Base-by-base conservation (phyloP, 176 grass and related monocot genomes). In the Phragmites australis region DNA sequence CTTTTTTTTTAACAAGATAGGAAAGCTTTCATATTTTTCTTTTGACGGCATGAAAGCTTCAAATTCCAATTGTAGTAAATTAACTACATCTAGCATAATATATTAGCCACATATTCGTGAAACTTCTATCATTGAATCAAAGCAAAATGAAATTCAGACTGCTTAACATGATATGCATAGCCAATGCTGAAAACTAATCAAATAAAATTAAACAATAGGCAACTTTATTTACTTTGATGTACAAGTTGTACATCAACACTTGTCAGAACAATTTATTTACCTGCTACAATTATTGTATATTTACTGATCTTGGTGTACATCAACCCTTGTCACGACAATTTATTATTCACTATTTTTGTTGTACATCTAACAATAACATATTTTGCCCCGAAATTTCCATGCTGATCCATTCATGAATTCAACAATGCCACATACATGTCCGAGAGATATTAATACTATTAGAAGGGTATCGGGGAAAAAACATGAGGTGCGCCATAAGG, bases 391-490 rank as follows among this genome's bases (percentile, higher is more conserved):
- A 37, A 37, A 37, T 37, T 37, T 37, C 34, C 32, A 67, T 27
- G 40, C 0, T 65, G 41, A 48, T 61, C n/a, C 26, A 17, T 52
- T 52, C 34, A 37, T 37, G 17, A 12, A 72, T 25, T 49, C 27
- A 77, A 37, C 27, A 22, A 27, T 11, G 32, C 49, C 34, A 68
- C 62, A 79, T 29, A 79, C 49, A 69, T 68, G 39, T 57, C 65
- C 29, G 14, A 26, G 45, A 30, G 22, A 63, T 52, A 64, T 65
- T 29, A 70, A 78, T 22, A 25, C 34, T 67, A 52, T 15, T 21
- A 55, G 70, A 59, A 61, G 3, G 42, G 74, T 50, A 51, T 30
- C 23, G 63, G 31, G 0, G 47, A 67, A 37, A 37, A 37, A 37
- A 37, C 34, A 37, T 53, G 16, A 16, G 29, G 23, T 44, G 68